These are phyloP conservation scores for Vigna nakashimae DNA, from an alignment of 306 rosid genomes.

Conservation along the genomic window DNA sequence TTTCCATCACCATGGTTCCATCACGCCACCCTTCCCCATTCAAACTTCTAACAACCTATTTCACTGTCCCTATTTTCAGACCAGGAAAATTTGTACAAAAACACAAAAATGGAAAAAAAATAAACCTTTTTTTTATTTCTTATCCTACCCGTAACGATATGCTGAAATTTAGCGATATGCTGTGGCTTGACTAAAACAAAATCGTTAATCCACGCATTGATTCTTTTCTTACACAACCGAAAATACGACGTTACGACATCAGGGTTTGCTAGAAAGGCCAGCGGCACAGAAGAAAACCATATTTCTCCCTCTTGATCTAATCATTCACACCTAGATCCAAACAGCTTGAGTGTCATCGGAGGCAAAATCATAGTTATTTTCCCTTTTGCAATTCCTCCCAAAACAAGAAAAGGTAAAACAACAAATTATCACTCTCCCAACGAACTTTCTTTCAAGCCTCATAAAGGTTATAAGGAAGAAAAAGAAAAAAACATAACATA, in stretches of 20 bases:
- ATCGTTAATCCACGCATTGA: neutral
- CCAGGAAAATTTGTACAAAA: neutral
- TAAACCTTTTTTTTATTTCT: too few species aligned
- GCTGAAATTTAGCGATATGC: neutral
- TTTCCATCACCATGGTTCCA: neutral
- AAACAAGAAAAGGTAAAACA: constrained; percentile 14
- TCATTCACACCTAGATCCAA: constrained; percentile 42
- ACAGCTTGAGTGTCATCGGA: constrained; percentile 39
- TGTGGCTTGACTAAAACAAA: neutral
- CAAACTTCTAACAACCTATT: neutral
- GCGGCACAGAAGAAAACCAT: neutral
- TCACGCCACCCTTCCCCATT: neutral
- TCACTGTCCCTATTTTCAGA: neutral
- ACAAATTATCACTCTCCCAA: constrained; percentile 25
- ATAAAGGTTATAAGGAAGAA: too few species aligned
- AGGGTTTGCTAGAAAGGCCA: neutral
- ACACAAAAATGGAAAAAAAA: too few species aligned
- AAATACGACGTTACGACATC: neutral
- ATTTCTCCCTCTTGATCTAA: constrained; percentile 16
- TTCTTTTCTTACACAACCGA: constrained; percentile 32
- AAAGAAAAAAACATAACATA: neutral
- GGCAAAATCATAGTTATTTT: constrained; percentile 45
- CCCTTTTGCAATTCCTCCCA: constrained; percentile 31
- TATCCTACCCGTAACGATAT: neutral
- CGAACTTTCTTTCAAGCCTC: neutral